Base-by-base conservation (phyloP, 768 basidiomycete genomes). In the Serendipita indica region DNA sequence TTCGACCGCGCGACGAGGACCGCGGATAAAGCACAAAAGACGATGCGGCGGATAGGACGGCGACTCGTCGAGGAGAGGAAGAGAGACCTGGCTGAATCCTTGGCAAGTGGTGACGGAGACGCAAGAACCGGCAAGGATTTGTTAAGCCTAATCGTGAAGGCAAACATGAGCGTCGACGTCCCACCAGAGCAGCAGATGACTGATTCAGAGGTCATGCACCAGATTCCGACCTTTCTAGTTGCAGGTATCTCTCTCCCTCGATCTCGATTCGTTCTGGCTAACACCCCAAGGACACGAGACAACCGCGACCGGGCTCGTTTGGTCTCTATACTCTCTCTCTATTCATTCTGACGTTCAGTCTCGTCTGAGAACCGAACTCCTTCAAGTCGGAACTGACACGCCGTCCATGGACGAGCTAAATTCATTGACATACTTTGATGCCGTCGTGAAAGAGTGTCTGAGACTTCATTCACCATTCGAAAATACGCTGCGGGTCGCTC, bases 391-490 rank as follows among this genome's bases (percentile, higher is more conserved):
- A 0, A 80, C 78, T 0, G 79, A 83, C 7, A 77, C 69, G 0
- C 84, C 84, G 2, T 74, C 75, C 2, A 84, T 86, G 80, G 85
- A 88, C 32, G 75, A 81, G 32, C 74, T 89, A 1, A 76, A 78
- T 59, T 71, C 75, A 2, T 72, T 90, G 2, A 76, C 82, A 0
- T 86, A 84, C 64, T 78, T 89, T n/a, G 86, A 86, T 62, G 72
- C 72, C 18, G 75, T 84, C 7, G 72, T 83, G 1, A 75, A 77
- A 5, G 84, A 85, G 68, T 77, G 75, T 0, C 67, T 85, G 59
- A 76, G 83, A 0, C 45, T 81, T 0, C 73, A 84, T 60, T 57
- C 80, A 0, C 80, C 81, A 0, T 74, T 83, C 2, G 68, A 74
- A 0, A 62, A 62, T 14, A 74, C 74, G 0, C 59, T 72, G 6